These are phyloP conservation scores for Microdochium paspali DNA, from an alignment of 2,329 filamentous ascomycete genomes.

Conservation along the genomic window DNA sequence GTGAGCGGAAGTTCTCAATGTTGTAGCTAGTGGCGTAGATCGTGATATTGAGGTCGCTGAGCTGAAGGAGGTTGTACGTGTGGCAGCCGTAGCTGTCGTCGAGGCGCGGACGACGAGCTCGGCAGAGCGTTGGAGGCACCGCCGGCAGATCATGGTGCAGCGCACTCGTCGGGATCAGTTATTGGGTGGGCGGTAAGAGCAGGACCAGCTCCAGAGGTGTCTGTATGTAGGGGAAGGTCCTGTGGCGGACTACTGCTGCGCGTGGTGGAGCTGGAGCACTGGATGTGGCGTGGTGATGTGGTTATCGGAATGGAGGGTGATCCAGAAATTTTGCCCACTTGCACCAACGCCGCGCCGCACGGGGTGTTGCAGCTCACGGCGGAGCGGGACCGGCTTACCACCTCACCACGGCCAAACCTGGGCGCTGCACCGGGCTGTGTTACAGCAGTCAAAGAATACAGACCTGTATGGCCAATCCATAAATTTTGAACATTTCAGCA, in stretches of 20 bases:
- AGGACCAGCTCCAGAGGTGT: no score
- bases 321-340: neutral
- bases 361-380: neutral
- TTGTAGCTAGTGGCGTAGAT: conserved; percentile 6
- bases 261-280: neutral
- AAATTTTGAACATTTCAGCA: no score
- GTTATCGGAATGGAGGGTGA: neutral
- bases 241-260: neutral
- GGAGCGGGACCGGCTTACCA: neutral
- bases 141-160: conserved; percentile 32
- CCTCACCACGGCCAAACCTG: no score
- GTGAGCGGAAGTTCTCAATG: conserved; percentile 13
- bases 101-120: conserved; percentile 16
- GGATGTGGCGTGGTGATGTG: neutral
- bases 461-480: no score
- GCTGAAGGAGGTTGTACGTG: conserved; percentile 2
- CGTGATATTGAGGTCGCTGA: neutral
- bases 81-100: conserved; percentile 1
- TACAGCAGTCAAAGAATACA: no score
- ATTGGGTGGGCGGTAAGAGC: no score
- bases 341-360: neutral
- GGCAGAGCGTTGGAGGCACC: conserved; percentile 37
- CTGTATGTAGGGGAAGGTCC: no score
- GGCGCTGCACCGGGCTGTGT: no score
- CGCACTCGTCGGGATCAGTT: no score